Conservation (phyloP, 2,329 filamentous ascomycete species). For the Keithomyces neogunnii region DNA sequence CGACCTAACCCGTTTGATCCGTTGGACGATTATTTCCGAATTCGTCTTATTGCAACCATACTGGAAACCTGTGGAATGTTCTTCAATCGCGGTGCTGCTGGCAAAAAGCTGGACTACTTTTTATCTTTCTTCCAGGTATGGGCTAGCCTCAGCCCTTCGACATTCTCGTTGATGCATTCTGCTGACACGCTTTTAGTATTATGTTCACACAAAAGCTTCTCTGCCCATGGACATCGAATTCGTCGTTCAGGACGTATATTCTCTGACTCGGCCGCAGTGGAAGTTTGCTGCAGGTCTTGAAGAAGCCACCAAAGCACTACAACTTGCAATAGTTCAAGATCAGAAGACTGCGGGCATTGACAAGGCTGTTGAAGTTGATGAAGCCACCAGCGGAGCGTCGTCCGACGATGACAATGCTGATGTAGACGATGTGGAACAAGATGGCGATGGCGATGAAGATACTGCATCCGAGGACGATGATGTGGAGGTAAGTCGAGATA, state of each 20-base stretch:
- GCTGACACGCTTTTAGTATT: constrained; percentile 51
- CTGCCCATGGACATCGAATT: constrained; percentile 98
- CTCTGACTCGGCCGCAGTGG: constrained; percentile 82
- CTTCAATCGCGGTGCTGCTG: constrained; percentile 86
- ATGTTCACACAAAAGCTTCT: constrained; percentile 81
- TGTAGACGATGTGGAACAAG: constrained; percentile 54
- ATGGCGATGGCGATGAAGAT: constrained; percentile 51
- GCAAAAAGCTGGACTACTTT: constrained; percentile 98
- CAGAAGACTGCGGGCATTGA: constrained; percentile 72
- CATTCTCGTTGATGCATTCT: background rate
- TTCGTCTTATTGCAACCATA: constrained; percentile 79
- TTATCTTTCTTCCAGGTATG: constrained; percentile 81
- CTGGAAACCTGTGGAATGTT: constrained; percentile 94
- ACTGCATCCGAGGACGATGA: constrained; percentile 54
- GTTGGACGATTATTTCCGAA: constrained; percentile 92
- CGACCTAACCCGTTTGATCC: constrained; percentile 71
- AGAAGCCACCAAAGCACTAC: constrained; percentile 76
- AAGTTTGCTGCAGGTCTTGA: constrained; percentile 72
- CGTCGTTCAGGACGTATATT: constrained; percentile 85
- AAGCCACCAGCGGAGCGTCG: constrained; percentile 58
- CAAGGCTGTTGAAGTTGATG: constrained; percentile 62
- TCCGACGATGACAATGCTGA: constrained; percentile 72
- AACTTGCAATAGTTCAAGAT: constrained; percentile 81
- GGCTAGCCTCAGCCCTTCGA: background rate
- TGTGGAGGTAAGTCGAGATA: constrained; percentile 35